Conservation (phyloP, 768 basidiomycete species). For the Pulveroboletus sp. region DNA sequence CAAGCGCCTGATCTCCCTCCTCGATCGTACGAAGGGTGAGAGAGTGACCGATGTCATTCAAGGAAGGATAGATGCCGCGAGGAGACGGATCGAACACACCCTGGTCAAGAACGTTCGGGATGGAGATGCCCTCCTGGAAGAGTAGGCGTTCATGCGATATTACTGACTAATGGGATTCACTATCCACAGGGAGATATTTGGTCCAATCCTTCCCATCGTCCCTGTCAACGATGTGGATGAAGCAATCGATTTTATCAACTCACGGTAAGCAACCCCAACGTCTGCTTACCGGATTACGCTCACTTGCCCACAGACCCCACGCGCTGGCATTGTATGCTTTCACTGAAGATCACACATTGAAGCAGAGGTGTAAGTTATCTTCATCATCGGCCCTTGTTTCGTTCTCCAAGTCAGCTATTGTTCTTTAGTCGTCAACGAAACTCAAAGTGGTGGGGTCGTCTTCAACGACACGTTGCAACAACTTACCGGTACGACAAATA, state of each 20-base stretch:
- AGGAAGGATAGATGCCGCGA: too few species aligned
- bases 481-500: constrained; percentile 37
- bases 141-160: too few species aligned
- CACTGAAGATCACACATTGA: constrained; percentile 42
- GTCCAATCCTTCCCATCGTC: constrained; percentile 74
- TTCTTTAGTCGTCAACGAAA: constrained; percentile 47
- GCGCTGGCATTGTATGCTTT: constrained; percentile 66
- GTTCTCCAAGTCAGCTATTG: constrained; percentile 2
- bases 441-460: constrained; percentile 52
- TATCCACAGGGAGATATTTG: constrained; percentile 80
- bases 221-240: constrained; percentile 66
- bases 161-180: too few species aligned
- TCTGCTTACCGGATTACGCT: constrained; percentile 2
- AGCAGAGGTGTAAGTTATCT: constrained; percentile 35
- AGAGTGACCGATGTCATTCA: constrained; percentile 61
- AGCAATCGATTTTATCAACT: constrained; percentile 68
- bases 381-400: neutral
- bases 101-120: too few species aligned
- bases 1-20: constrained; percentile 51
- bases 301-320: constrained; percentile 39
- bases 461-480: constrained; percentile 63
- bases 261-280: too few species aligned
- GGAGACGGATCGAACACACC: too few species aligned
- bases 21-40: constrained; percentile 65
- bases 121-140: too few species aligned